Evolutionary conservation across 257 asterid genomes (phyloP).

Genomic region (Handroanthus guayacan): DNA sequence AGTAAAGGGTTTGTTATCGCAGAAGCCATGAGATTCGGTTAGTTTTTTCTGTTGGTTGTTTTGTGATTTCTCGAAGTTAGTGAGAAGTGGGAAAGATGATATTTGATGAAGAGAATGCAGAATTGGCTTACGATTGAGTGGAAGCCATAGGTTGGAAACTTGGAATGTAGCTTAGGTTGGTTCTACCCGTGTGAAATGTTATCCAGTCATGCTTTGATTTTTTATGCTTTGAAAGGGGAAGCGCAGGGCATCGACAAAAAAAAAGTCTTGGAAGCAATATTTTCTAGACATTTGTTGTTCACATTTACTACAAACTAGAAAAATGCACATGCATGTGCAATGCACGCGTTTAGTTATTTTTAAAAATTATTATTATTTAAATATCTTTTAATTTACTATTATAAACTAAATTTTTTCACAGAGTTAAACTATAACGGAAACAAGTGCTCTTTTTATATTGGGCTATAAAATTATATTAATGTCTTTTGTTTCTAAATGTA

Average conservation of each 20-base stretch:
- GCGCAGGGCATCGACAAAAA: neutral
- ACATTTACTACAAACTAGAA: neutral
- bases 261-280: neutral
- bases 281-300: neutral
- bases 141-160: conserved; percentile 48
- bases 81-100: neutral
- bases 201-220: conserved; percentile 53
- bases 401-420: no score
- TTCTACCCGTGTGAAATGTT: conserved; percentile 57
- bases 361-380: no score
- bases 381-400: no score
- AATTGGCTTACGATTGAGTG: conserved; percentile 40
- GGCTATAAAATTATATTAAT: no score
- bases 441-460: no score
- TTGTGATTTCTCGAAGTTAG: conserved; percentile 1
- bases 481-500: no score
- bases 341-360: no score
- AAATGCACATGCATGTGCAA: no score
- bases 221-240: conserved; percentile 1
- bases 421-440: no score
- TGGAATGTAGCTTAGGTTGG: conserved; percentile 47
- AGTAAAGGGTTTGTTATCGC: conserved; percentile 54
- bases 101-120: neutral
- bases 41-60: neutral
- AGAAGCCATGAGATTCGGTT: conserved; percentile 50